These are phyloP conservation scores for Neckera pumila DNA, from an alignment of 225 moss, liverwort and hornwort species.

Conservation along the genomic window DNA sequence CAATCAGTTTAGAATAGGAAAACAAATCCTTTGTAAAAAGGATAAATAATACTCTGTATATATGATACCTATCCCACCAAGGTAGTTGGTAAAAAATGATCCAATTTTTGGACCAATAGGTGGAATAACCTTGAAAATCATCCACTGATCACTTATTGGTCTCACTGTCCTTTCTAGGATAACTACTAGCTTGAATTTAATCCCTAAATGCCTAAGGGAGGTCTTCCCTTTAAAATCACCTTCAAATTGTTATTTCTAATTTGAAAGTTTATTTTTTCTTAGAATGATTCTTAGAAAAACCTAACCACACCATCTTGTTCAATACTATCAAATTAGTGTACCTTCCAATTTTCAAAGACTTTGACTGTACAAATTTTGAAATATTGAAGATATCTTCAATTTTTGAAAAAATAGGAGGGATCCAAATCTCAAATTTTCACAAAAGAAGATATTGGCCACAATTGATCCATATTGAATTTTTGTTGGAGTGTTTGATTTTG, in stretches of 20 bases:
- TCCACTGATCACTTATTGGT: not conserved
- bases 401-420: not conserved
- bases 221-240: not conserved
- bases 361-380: fast-evolving
- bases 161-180: fast-evolving
- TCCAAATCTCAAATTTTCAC: not conserved
- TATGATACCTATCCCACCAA: not conserved
- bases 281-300: not conserved
- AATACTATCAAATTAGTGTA: not conserved
- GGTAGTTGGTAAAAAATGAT: not conserved
- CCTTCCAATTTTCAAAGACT: not conserved
- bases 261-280: not conserved
- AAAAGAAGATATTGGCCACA: not conserved
- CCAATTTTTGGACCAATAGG: not conserved
- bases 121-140: not conserved
- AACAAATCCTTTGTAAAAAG: not conserved
- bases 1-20: not conserved
- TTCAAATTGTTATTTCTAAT: not conserved
- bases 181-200: not conserved
- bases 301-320: fast-evolving
- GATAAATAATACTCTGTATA: not conserved
- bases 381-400: not conserved
- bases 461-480: not conserved
- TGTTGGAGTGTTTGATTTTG: not conserved
- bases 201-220: fast-evolving